These are phyloP conservation scores for Cordyceps farinosa DNA, from an alignment of 2,329 filamentous ascomycete genomes.

Conservation along the genomic window DNA sequence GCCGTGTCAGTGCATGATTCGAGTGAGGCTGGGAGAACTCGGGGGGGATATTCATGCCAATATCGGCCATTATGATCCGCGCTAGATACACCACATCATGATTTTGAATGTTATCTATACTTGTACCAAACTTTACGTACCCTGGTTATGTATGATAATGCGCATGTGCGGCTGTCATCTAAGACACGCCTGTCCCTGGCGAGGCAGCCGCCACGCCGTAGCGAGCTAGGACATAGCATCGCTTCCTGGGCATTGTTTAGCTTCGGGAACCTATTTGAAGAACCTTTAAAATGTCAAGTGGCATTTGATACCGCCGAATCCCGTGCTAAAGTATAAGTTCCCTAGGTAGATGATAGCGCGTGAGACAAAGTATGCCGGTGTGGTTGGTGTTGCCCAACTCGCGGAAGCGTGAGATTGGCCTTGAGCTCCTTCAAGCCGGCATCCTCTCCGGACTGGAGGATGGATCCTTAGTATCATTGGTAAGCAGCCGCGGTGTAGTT, in stretches of 20 bases:
- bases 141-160: too few relatives aligned
- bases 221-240: neutral
- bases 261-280: constrained; percentile 17
- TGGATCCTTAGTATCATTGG: neutral
- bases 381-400: neutral
- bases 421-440: neutral
- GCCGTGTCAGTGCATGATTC: too few relatives aligned
- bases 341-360: neutral
- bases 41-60: too few relatives aligned
- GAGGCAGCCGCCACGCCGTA: too few relatives aligned
- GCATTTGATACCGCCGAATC: constrained; percentile 19
- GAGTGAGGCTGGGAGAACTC: too few relatives aligned
- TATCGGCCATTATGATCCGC: too few relatives aligned
- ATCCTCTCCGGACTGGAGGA: neutral
- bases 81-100: too few relatives aligned
- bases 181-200: too few relatives aligned
- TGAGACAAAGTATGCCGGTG: constrained; percentile 19
- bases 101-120: too few relatives aligned
- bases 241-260: neutral
- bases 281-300: constrained; percentile 10
- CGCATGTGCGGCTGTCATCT: too few relatives aligned
- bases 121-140: too few relatives aligned
- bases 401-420: neutral
- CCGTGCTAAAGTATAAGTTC: constrained; percentile 17
- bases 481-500: neutral